Evolutionary conservation across 208 protist genomes (phyloP).

Genomic region (Lotmaria passim): DNA sequence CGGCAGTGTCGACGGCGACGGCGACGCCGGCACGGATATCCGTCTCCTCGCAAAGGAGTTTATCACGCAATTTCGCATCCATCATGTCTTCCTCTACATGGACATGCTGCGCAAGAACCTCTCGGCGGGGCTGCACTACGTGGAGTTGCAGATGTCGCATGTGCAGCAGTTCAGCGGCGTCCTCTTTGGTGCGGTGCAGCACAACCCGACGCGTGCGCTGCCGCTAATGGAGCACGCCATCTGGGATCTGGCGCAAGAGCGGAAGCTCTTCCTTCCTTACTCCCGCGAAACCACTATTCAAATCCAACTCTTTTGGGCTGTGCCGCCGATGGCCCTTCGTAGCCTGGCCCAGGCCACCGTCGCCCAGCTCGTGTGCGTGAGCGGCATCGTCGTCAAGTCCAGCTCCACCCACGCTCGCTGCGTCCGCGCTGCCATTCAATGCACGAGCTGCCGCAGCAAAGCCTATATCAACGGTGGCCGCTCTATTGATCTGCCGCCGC

Average conservation of each 20-base stretch:
- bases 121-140: conserved; percentile 77
- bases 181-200: conserved; percentile 74
- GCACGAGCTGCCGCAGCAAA: conserved; percentile 89
- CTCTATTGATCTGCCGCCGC: conserved; percentile 76
- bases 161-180: conserved; percentile 83
- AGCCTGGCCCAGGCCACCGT: conserved; percentile 80
- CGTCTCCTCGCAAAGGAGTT: conserved; percentile 82
- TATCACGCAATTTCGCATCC: conserved; percentile 76
- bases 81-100: conserved; percentile 87
- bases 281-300: conserved; percentile 78
- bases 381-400: conserved; percentile 90
- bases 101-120: conserved; percentile 86
- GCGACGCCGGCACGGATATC: conserved; percentile 45
- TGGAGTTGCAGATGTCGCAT: conserved; percentile 89
- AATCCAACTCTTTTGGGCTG: conserved; percentile 89
- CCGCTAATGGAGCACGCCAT: conserved; percentile 87
- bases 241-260: conserved; percentile 79
- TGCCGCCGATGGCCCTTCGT: conserved; percentile 80
- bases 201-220: conserved; percentile 70
- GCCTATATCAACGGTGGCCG: conserved; percentile 81
- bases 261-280: conserved; percentile 67
- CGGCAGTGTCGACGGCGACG: conserved; percentile 21
- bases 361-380: conserved; percentile 82
- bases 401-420: conserved; percentile 84
- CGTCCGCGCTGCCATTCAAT: conserved; percentile 89